These are phyloP conservation scores for Pseudovirgaria hyperparasitica DNA, from an alignment of 2,329 filamentous ascomycete genomes.

Conservation along the genomic window DNA sequence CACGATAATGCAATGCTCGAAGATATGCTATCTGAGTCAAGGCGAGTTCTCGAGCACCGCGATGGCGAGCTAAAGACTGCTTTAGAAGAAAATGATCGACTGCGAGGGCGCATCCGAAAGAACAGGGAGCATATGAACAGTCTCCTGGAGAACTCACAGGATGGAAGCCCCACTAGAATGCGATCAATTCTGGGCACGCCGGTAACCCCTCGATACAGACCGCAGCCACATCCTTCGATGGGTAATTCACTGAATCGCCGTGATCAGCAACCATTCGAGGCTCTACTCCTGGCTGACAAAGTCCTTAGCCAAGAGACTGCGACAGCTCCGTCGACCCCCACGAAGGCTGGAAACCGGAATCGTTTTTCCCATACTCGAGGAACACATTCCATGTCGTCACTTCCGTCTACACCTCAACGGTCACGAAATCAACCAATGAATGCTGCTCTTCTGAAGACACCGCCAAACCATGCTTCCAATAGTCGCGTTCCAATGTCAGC, in stretches of 20 bases:
- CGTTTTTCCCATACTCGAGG: conserved; percentile 56
- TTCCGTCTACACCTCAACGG: conserved; percentile 62
- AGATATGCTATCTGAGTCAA: conserved; percentile 57
- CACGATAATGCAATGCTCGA: conserved; percentile 53
- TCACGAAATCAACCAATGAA: conserved; percentile 47
- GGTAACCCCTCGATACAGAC: conserved; percentile 28
- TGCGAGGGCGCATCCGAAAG: conserved; percentile 75
- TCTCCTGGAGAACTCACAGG: no score
- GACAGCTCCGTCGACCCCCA: conserved; percentile 62
- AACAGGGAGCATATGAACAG: conserved; percentile 63
- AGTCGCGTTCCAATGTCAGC: conserved; percentile 22
- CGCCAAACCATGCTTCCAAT: conserved; percentile 19
- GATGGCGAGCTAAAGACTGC: conserved; percentile 59
- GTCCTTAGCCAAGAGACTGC: conserved; percentile 67
- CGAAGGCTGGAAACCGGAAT: conserved; percentile 37
- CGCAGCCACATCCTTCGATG: conserved; percentile 33
- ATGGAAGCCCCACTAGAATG: conserved; percentile 55
- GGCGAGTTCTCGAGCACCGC: conserved; percentile 65
- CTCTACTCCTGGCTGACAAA: conserved; percentile 59
- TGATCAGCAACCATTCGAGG: conserved; percentile 60
- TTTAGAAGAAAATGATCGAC: conserved; percentile 61
- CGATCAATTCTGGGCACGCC: conserved; percentile 42
- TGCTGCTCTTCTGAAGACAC: conserved; percentile 40
- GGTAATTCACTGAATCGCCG: conserved; percentile 28
- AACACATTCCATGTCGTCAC: conserved; percentile 70